Base-by-base conservation (phyloP, 1,284 basidiomycete genomes). In the Ustilago hordei region DNA sequence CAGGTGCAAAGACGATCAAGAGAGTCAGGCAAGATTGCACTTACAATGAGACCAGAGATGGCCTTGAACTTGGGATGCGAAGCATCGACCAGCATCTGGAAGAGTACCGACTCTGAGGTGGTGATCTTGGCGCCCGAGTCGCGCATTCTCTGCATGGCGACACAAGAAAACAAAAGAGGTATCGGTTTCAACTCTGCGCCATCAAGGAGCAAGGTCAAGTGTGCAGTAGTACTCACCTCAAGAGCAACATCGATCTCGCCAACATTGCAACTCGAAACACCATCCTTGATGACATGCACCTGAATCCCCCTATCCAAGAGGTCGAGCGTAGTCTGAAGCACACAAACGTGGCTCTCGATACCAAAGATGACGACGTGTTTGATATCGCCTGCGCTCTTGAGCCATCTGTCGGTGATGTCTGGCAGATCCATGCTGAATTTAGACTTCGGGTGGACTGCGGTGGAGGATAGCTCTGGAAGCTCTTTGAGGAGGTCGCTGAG, bases 291-390 rank as follows among this genome's bases (percentile, higher is more conserved):
- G 50, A 96, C 89, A 81, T 91, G 89, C 8, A 92, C 91, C 69
- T 89, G 89, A 81, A 89, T 90, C 12, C 88, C 89, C 55, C 77
- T 86, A 19, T 76, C 77, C 5, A 92, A 86, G 28, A 94, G 88
- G 64, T 92, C 91, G 8, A 94, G 88, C 0, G 91, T 89, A 0
- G 93, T 93, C 87, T 95, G 94, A 4, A 93, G 89, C 9, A 97
- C 91, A 83, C 95, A 98, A 67, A 98, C 91, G 81, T 97, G 95
- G 2, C 92, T 90, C 92, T 93, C 82, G 67, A 95, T 95, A 35
- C 95, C 95, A 79, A 94, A 91, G 5, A 97, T 87, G 32, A 95
- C 90, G 55, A 94, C 88, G 19, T 89, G 90, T 60, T 89, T 88
- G 68, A 91, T 86, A 31, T 88, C 83, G 28, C 75, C 75, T 11